Evolutionary conservation across 139 green algal genomes (phyloP).

Genomic region (Micractinium sp.): DNA sequence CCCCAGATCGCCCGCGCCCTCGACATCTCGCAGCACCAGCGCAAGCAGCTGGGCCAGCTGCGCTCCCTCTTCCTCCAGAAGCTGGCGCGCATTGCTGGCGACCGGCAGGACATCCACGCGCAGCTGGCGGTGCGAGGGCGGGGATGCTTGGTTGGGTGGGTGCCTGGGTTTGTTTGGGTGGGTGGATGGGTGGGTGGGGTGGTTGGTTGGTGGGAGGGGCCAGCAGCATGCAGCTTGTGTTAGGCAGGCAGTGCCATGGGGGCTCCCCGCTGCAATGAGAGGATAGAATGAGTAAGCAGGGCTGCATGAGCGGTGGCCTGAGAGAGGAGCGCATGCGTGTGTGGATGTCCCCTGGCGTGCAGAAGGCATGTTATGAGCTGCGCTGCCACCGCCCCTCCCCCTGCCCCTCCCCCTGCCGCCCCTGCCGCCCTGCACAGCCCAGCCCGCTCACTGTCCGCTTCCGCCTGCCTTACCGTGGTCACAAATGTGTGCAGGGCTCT

Average conservation of each 20-base stretch:
- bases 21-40: constrained; percentile 35
- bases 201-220: neutral
- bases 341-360: neutral
- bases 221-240: no score
- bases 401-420: neutral
- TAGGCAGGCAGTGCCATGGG: no score
- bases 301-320: no score
- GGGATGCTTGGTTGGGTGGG: neutral
- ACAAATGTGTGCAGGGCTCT: neutral
- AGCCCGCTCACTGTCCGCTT: neutral
- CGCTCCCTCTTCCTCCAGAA: constrained; percentile 46
- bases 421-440: neutral
- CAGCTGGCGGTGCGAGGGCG: constrained; percentile 8
- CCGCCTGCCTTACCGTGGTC: no score
- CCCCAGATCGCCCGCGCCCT: constrained; percentile 40
- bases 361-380: neutral
- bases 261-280: no score
- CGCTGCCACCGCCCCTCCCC: neutral
- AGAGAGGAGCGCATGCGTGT: neutral
- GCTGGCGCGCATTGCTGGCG: constrained; percentile 34
- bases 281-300: no score
- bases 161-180: neutral
- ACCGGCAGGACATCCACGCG: constrained; percentile 28
- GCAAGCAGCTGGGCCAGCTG: constrained; percentile 47
- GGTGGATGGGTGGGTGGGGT: neutral